phyloP scores from a whole-genome alignment of 164 flowering plant genomes.

The Magnolia changhungtana region DNA sequence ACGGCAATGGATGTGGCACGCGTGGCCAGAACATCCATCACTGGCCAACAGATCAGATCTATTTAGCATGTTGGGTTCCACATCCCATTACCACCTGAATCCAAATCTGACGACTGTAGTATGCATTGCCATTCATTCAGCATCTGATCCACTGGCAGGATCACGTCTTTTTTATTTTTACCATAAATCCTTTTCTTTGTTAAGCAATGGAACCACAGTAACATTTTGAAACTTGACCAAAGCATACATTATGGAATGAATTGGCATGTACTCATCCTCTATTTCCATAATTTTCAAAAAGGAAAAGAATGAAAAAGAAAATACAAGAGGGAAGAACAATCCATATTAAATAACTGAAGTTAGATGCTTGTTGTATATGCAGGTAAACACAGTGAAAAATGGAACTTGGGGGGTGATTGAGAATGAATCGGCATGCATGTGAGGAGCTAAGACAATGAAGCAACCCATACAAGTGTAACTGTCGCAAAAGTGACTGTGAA shows the following conservation, averaged over 20 bases:
- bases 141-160: not conserved
- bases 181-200: not conserved
- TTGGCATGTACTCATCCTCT: too few species aligned
- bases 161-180: not conserved
- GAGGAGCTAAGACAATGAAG: not conserved
- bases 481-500: conserved; percentile 1
- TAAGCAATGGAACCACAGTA: not conserved
- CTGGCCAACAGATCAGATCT: not conserved
- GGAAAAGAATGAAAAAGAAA: too few species aligned
- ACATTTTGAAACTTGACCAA: not conserved
- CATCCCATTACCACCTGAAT: not conserved
- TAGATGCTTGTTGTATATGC: too few species aligned
- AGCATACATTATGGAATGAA: too few species aligned
- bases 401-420: not conserved
- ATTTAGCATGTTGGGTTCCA: not conserved
- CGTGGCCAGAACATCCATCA: too few species aligned
- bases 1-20: too few species aligned
- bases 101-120: too few species aligned
- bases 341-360: too few species aligned
- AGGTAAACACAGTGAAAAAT: not conserved
- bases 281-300: too few species aligned
- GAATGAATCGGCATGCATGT: not conserved
- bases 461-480: not conserved
- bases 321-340: too few species aligned
- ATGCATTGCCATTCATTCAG: too few species aligned